Percentiles rank a stretch among this genome's conserved stretches.
Evolutionary conservation across 108 stramenopile genomes (phyloP).

Genomic region (Cylindrotheca closterium): DNA sequence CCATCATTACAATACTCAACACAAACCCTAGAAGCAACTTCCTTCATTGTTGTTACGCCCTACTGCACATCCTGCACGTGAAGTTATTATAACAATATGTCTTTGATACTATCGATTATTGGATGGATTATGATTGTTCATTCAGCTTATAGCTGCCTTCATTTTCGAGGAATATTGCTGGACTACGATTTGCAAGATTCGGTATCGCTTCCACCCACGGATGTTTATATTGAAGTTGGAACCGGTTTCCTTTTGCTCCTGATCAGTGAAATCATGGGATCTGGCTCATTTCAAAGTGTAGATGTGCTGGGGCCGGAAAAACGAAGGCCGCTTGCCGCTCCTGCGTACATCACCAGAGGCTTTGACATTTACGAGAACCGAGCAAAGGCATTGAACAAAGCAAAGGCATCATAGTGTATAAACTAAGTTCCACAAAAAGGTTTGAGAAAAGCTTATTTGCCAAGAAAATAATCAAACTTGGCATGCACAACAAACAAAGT

Average conservation of each 20-base stretch:
- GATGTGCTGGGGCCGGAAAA: conserved; percentile 10
- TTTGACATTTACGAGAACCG: conserved; percentile 53
- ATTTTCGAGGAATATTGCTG: conserved; percentile 40
- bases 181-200: conserved; percentile 32
- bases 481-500: too few species aligned
- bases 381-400: conserved; percentile 11
- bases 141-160: conserved; percentile 54
- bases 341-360: conserved; percentile 36
- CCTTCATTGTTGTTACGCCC: too few species aligned
- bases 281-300: conserved; percentile 28
- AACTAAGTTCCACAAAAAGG: too few species aligned
- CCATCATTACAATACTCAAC: too few species aligned
- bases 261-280: conserved; percentile 27
- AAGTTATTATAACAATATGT: neutral
- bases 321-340: conserved; percentile 30
- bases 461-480: too few species aligned
- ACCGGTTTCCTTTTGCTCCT: conserved; percentile 27
- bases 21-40: neutral
- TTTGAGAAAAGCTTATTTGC: too few species aligned
- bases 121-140: conserved; percentile 42
- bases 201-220: conserved; percentile 29
- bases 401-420: neutral
- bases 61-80: too few species aligned
- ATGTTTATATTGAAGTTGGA: conserved; percentile 41
- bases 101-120: conserved; percentile 11